Evolutionary conservation across 495 filamentous ascomycete genomes (phyloP).

Genomic region (Symbiotaphrina buchneri): DNA sequence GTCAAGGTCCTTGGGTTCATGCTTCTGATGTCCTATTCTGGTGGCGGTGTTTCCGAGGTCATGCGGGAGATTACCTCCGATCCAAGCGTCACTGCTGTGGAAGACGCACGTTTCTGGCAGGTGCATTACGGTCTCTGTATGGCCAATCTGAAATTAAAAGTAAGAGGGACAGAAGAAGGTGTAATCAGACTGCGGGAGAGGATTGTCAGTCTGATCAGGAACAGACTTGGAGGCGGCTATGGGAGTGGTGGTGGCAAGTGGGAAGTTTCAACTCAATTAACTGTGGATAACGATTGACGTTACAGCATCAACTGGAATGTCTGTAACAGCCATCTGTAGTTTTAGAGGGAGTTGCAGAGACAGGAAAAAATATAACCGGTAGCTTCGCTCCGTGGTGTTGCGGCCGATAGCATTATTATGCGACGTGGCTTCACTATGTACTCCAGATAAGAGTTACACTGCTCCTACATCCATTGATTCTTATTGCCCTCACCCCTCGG

Average conservation of each 20-base stretch:
- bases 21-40: constrained; percentile 79
- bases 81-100: constrained; percentile 46
- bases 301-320: no score
- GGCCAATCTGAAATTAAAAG: constrained; percentile 71
- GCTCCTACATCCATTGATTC: no score
- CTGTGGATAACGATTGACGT: constrained; percentile 14
- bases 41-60: constrained; percentile 44
- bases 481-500: no score
- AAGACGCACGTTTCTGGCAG: constrained; percentile 93
- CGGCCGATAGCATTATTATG: no score
- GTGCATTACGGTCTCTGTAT: constrained; percentile 93
- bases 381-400: no score
- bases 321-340: no score
- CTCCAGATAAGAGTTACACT: no score
- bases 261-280: constrained; percentile 43
- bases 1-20: constrained; percentile 73
- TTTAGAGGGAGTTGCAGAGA: no score
- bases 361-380: no score
- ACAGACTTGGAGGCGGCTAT: constrained; percentile 71
- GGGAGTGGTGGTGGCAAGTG: constrained; percentile 62
- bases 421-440: no score
- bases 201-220: constrained; percentile 57
- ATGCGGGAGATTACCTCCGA: constrained; percentile 69
- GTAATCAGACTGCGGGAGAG: constrained; percentile 46
- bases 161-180: constrained; percentile 40